Evolutionary conservation across 345 rosid species (phyloP), one percentile per base, ranked within the genome.

Genomic region (Boechera divaricarpa): DNA sequence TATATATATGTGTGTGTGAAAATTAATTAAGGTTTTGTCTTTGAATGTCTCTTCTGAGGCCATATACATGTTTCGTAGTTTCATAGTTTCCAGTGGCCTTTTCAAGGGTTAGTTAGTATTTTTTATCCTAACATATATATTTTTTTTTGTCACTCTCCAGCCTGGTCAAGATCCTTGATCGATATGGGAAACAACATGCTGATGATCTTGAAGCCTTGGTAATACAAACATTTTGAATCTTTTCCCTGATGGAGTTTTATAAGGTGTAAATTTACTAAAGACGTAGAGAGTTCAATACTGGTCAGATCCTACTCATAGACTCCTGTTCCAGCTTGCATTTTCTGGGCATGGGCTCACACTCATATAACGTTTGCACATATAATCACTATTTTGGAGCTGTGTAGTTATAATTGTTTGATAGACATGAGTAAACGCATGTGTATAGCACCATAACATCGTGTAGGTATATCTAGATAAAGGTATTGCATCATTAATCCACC

Each of bases 191-290:
- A 47, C 78, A 67, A 35, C 74, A 59, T 57, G 73, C n/a, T 2
- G 82, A 60, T 59, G 78, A 79, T 73, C 74, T 66, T 28, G 67
- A 79, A 52, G 74, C 74, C 70, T 29, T 79, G 78, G 82, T 79
- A 72, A 73, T 51, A 41, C 44, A n/a, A 24, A 10, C 33, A 4
- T 67, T 39, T 58, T 51, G 33, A 63, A 36, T 16, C 5, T 54
- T 63, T 55, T 18, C 10, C 18, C 4, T 29, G 36, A 45, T 65
- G 58, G 31, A 77, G 5, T 47, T 32, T 44, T 2, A 18, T 49
- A 26, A 58, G 29, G 38, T 21, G 7, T 51, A 31, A 8, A 12
- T 7, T 42, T 57, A 57, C 44, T 57, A 0, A 64, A 54, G 58
- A 6, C 26, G 6, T 66, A 33, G 49, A 58, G 36, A 69, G 56